Base-by-base conservation (phyloP, 202 grass and related monocot genomes). In the Zoysia matrella region DNA sequence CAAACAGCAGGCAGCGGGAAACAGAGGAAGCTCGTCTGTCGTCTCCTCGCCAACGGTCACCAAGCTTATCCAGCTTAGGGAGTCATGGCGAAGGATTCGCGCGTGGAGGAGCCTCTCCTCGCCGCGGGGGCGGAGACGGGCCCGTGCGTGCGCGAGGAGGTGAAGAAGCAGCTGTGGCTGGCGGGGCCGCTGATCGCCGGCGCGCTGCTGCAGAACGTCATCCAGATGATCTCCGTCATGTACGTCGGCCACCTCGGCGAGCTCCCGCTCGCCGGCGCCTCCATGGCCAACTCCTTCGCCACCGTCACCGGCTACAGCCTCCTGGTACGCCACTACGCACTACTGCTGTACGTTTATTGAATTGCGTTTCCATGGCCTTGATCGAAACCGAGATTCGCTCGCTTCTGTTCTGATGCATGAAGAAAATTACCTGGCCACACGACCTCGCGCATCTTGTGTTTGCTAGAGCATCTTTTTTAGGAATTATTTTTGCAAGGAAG, bases 271-370 rank as follows among this genome's bases (percentile, higher is more conserved):
- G 78, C 88, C 47, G 88, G 84, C 36, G 88, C 88, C 39, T 88
- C 88, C 84, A 90, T 90, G 88, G 88, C 88, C 39, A 90, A 6
- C 88, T 88, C 88, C 84, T 90, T 90, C 74, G 84, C 84, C 76
- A 47, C 48, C 75, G 88, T 90, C 70, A 89, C 83, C 11, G 87
- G 83, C 55, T 75, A 80, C 57, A 89, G 83, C 84, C 82, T 90
- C 6, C 68, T 92, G 86, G 83, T 85, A 75, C 1, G 56, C 4
- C 4, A 58, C 2, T 53, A 53, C 2, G n/a, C 55, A n/a, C n/a
- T n/a, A n/a, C n/a, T n/a, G n/a, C n/a, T n/a, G n/a, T n/a, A n/a
- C n/a, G n/a, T n/a, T n/a, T n/a, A n/a, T n/a, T n/a, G n/a, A n/a
- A n/a, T n/a, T n/a, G n/a, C n/a, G n/a, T n/a, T n/a, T n/a, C n/a